phyloP scores from a whole-genome alignment of 352 stramenopile genomes.

The Thalassiosira pacifica region DNA sequence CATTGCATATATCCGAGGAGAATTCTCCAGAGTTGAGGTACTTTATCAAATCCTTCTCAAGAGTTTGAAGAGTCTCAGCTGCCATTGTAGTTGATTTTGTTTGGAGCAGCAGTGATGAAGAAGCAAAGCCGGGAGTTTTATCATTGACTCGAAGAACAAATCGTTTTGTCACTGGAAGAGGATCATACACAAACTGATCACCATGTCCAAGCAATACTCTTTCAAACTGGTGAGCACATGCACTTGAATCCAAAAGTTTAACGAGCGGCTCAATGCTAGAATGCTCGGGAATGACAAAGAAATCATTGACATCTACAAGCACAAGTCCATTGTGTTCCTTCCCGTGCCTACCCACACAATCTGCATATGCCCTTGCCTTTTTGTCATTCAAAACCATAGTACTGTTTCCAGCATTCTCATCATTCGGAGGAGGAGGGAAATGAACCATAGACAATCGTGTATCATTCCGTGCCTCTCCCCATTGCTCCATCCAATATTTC shows the following conservation, averaged over 20 bases:
- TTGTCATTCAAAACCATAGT: too few relatives aligned
- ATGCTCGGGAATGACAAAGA: slow-evolving; percentile 20
- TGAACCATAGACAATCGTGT: slow-evolving; percentile 11
- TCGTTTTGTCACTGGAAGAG: slow-evolving; percentile 37
- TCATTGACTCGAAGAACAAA: slow-evolving; percentile 29
- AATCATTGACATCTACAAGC: slow-evolving; percentile 32
- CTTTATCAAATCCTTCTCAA: slow-evolving; percentile 7
- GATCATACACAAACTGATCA: slow-evolving; percentile 26
- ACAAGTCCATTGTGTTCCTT: slow-evolving; percentile 17
- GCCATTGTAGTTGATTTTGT: not conserved
- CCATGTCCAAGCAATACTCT: slow-evolving; percentile 26
- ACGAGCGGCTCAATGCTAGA: not conserved
- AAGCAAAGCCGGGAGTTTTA: not conserved
- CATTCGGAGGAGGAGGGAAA: slow-evolving; percentile 6
- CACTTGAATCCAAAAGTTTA: not conserved
- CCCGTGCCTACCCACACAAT: slow-evolving; percentile 15
- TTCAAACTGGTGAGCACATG: slow-evolving; percentile 24
- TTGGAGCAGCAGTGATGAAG: not conserved
- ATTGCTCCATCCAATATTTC: slow-evolving; percentile 53
- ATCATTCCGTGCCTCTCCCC: slow-evolving; percentile 24
- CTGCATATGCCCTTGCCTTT: slow-evolving; percentile 26
- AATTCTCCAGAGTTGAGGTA: slow-evolving; percentile 7
- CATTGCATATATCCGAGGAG: slow-evolving; percentile 14
- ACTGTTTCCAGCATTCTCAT: too few relatives aligned
- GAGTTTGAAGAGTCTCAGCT: not conserved